These are phyloP conservation scores for Sporisorium graminicola DNA, from an alignment of 1,284 basidiomycete genomes.

Conservation along the genomic window DNA sequence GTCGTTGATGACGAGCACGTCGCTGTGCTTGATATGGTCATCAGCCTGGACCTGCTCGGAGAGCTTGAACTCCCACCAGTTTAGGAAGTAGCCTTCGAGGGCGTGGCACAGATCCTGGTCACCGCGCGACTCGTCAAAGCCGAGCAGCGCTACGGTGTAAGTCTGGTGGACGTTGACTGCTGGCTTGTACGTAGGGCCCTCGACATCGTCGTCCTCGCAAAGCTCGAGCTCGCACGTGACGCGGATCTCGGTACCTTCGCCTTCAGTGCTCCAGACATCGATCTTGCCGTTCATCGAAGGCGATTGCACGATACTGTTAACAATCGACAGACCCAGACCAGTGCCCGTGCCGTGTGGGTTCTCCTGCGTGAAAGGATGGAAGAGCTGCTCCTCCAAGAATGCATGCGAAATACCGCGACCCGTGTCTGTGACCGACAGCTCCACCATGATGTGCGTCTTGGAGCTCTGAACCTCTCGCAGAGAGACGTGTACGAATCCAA, in stretches of 20 bases:
- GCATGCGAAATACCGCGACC: conserved; percentile 76
- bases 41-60: conserved; percentile 13
- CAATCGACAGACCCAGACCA: conserved; percentile 94
- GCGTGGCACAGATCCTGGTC: conserved; percentile 78
- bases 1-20: conserved; percentile 87
- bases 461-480: conserved; percentile 79
- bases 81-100: conserved; percentile 77
- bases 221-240: conserved; percentile 84
- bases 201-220: conserved; percentile 52
- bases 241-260: conserved; percentile 91
- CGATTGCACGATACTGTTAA: conserved; percentile 89
- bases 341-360: conserved; percentile 92
- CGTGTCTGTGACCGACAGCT: conserved; percentile 88
- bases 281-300: conserved; percentile 86
- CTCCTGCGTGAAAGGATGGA: conserved; percentile 93
- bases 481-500: conserved; percentile 88
- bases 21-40: conserved; percentile 71
- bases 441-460: conserved; percentile 78
- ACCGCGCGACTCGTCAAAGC: conserved; percentile 80
- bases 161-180: conserved; percentile 71
- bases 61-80: conserved; percentile 82
- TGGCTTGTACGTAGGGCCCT: conserved; percentile 70
- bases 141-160: conserved; percentile 78
- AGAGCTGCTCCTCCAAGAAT: conserved; percentile 82
- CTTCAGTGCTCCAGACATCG: conserved; percentile 88